A percentile compares a stretch with the other conserved stretches of the same genome.
These are phyloP conservation scores for Groenewaldozyma auringiensis DNA, from an alignment of 1,139 yeast genomes.

Conservation along the genomic window DNA sequence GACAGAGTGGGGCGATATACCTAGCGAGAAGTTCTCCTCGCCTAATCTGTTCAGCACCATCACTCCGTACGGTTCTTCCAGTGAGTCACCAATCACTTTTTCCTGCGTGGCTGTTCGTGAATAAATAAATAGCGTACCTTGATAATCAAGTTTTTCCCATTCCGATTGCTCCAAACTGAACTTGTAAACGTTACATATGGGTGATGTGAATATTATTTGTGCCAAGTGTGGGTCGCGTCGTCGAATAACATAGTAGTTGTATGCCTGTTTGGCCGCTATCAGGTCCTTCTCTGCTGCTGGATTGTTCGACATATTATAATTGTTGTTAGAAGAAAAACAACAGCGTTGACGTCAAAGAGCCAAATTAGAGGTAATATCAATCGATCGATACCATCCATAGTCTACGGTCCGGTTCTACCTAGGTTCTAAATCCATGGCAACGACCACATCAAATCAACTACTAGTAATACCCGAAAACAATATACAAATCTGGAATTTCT, in stretches of 20 bases:
- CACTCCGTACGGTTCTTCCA: conserved; percentile 61
- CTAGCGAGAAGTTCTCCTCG: conserved; percentile 74
- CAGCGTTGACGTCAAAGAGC: not conserved
- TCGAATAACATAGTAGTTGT: conserved; percentile 73
- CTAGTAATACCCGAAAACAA: no score
- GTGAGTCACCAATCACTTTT: conserved; percentile 17
- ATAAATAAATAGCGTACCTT: conserved; percentile 77
- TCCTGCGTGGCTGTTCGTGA: conserved; percentile 41
- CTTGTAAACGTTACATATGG: conserved; percentile 77
- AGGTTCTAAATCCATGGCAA: no score
- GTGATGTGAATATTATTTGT: conserved; percentile 63
- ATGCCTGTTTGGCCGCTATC: conserved; percentile 20
- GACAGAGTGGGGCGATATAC: conserved; percentile 55
- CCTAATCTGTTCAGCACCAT: conserved; percentile 66
- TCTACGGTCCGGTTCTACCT: no score
- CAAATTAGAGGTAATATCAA: not conserved
- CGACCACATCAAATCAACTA: no score
- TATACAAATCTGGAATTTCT: no score
- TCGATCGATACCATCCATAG: no score
- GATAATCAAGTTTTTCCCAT: conserved; percentile 75
- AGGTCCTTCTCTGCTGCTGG: conserved; percentile 15
- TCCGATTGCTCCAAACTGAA: conserved; percentile 56
- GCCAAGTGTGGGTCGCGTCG: conserved; percentile 77
- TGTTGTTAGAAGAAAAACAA: not conserved
- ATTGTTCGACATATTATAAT: not conserved